phyloP scores from a whole-genome alignment of 2,329 filamentous ascomycete species.

The Xylaria sp. region DNA sequence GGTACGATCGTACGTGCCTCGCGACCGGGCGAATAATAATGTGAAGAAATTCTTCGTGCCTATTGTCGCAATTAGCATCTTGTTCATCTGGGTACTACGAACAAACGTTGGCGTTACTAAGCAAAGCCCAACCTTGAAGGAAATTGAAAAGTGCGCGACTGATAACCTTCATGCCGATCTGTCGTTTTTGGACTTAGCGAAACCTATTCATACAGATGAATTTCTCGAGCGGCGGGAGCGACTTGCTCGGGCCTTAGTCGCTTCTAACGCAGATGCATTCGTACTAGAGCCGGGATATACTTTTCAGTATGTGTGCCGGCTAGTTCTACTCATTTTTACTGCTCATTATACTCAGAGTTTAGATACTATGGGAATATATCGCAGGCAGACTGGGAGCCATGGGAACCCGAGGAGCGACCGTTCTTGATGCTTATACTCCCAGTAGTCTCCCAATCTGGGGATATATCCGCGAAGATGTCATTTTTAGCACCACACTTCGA shows the following conservation, averaged over 20 bases:
- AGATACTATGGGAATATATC: constrained; percentile 70
- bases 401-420: constrained; percentile 73
- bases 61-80: background rate
- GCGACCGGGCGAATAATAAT: background rate
- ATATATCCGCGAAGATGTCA: constrained; percentile 63
- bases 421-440: constrained; percentile 72
- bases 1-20: background rate
- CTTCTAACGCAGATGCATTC: constrained; percentile 66
- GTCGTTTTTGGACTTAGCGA: constrained; percentile 62
- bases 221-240: constrained; percentile 66
- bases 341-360: constrained; percentile 4
- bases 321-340: background rate
- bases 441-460: constrained; percentile 51
- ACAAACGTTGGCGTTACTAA: background rate
- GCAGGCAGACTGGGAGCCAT: constrained; percentile 71
- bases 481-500: constrained; percentile 71
- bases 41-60: background rate
- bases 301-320: constrained; percentile 58
- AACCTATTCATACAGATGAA: constrained; percentile 61
- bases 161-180: constrained; percentile 61
- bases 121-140: constrained; percentile 26
- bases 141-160: constrained; percentile 60
- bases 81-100: constrained; percentile 4
- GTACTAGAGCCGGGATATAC: constrained; percentile 73
- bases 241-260: constrained; percentile 65